Base-by-base conservation (phyloP, 108 stramenopile species). In the Schizochytrium sp. region DNA sequence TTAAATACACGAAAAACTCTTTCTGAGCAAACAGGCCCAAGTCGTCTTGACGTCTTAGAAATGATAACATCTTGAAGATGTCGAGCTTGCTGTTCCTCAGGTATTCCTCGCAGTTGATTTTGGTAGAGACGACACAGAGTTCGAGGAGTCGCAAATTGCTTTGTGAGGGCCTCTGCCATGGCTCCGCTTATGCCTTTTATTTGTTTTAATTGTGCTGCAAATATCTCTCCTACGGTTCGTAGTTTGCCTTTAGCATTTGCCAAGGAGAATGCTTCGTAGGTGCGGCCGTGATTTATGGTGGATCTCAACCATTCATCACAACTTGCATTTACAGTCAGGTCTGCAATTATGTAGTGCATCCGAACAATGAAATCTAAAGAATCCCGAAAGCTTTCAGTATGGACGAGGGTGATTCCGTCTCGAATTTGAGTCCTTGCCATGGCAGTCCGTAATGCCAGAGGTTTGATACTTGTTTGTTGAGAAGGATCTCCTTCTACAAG, bases 401-500 rank as follows among this genome's bases (percentile, higher is more conserved):
- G 76, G 5, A 55, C 28, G 76, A 83, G 50, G 5, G 76, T 10
- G 3, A 83, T 55, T 7, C 76, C 76, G 47, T 83, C 76, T 0
- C 76, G 76, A 10, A 83, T 53, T 40, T 83, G 76, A 0, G 76
- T 83, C 47, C 55, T 53, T 17, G 28, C 47, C 47, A 83, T 83
- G 1, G 76, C 76, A 7, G 76, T 83, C 8, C 53, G 76, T 8
- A 83, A 53, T 28, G 76, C 76, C 44, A 44, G 64, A 8, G 64
- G 64, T 5, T 83, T 83, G 17, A 83, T 47, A 53, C 28, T 10
- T 53, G 53, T 19, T 44, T 42, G 72, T 17, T 28, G 73, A 13
- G 55, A 7, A 7, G 15, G 28, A 4, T 56, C 45, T 28, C 90
- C 90, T 53, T 90, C 90, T 56, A 90, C 87, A n/a, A 90, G 40